A percentile compares a stretch with the other conserved stretches of the same genome.
Conservation (phyloP, 257 asterid species). For the Solanum appendiculatum region DNA sequence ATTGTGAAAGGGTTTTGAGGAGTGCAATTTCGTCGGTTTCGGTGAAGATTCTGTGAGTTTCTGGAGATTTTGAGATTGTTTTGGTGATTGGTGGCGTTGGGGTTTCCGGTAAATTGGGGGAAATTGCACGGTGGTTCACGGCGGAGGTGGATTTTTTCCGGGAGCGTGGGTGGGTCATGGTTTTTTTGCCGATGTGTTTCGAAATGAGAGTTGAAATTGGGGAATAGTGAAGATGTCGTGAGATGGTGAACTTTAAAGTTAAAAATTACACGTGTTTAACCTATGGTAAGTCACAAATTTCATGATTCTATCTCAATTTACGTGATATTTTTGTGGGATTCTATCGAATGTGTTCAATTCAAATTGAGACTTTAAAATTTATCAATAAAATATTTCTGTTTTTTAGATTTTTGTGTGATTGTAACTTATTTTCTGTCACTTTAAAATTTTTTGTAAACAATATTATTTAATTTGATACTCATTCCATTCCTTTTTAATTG, state of each 20-base stretch:
- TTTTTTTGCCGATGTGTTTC: neutral
- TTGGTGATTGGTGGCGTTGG: neutral
- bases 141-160: neutral
- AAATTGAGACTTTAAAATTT: too few species aligned
- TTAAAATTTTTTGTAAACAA: too few species aligned
- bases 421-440: too few species aligned
- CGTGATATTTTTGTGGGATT: too few species aligned
- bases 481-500: too few species aligned
- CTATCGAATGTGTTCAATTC: too few species aligned
- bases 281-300: neutral
- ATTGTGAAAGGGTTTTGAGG: neutral
- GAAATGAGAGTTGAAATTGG: neutral
- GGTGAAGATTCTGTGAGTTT: neutral
- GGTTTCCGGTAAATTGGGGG: neutral
- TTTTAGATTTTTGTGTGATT: too few species aligned
- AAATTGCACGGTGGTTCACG: neutral
- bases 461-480: too few species aligned
- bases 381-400: too few species aligned
- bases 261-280: neutral
- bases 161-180: neutral
- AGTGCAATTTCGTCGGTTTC: conserved; percentile 6
- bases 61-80: neutral
- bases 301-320: too few species aligned
- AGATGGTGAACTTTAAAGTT: neutral
- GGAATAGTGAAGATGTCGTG: neutral